A percentile compares a stretch with the other conserved stretches of the same genome.
Evolutionary conservation across 1,284 basidiomycete genomes (phyloP).

Genomic region (Gomphus bonarii): DNA sequence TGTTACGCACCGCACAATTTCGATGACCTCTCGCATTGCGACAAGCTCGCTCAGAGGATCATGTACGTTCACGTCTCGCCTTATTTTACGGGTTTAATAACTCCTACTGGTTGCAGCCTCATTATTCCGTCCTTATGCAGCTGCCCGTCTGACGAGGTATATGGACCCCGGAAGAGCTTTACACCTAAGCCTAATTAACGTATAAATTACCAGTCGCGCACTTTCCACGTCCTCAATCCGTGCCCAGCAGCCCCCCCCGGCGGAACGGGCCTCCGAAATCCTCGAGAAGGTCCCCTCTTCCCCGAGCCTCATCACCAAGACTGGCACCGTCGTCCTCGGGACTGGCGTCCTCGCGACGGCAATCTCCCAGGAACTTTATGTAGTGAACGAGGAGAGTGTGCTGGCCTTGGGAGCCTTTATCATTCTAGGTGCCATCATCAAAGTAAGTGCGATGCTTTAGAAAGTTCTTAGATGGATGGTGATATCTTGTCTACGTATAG

Average conservation of each 20-base stretch:
- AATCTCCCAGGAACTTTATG: constrained; percentile 96
- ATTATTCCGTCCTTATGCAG: constrained; percentile 4
- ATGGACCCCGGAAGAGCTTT: background rate
- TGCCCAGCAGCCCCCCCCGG: constrained; percentile 54
- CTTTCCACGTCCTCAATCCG: constrained; percentile 4
- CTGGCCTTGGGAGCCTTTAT: constrained; percentile 78
- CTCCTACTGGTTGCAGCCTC: background rate
- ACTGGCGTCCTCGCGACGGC: constrained; percentile 86
- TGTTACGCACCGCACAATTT: background rate
- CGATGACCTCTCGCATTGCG: constrained; percentile 30
- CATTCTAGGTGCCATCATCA: constrained; percentile 80
- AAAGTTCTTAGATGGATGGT: background rate
- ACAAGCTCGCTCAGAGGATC: constrained; percentile 26
- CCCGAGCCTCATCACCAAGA: constrained; percentile 87
- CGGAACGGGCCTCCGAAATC: constrained; percentile 84
- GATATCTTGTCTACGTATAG: constrained; percentile 22
- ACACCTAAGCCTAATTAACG: background rate
- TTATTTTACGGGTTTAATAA: background rate
- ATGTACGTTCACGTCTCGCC: constrained; percentile 15
- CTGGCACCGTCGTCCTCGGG: constrained; percentile 84
- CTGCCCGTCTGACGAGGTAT: constrained; percentile 3
- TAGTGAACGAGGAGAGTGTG: constrained; percentile 92
- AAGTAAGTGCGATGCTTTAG: constrained; percentile 36
- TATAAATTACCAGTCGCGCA: constrained; percentile 7
- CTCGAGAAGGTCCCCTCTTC: constrained; percentile 90